Base-by-base conservation (phyloP, 106 monocot genomes). In the Dioscorea dumetorum region DNA sequence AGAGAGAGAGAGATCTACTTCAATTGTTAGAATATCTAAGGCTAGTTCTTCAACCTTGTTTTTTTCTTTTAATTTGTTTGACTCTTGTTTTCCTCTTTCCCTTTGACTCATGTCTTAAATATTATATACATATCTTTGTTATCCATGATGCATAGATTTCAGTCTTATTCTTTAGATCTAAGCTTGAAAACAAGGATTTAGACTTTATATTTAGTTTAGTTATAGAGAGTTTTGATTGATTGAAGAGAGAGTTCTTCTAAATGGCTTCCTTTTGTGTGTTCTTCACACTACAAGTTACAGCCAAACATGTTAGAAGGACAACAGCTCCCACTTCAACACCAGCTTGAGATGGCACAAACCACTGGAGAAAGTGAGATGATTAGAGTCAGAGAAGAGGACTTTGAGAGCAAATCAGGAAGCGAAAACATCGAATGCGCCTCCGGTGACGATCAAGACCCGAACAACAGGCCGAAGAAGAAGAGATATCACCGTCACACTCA, bases 401-500 rank as follows among this genome's bases (percentile, higher is more conserved):
- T 86, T 22, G 91, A 95, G 68, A 77, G 76, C 86, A 97, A 90
- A 61, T 97, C 97, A 7, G 78, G 82, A 41, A 90, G 97, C 32
- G 97, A 97, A 41, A 97, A 97, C 69, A 64, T 84, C 12, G 97
- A 92, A 28, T 82, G 82, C 3, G 78, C 74, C 51, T 91, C 92
- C 51, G 91, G 84, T 0, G 92, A 97, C 6, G 97, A 97, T 33
- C 89, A 81, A 60, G 97, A 91, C 51, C 82, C 76, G 3, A 82
- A 76, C 67, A 76, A 82, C 66, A 80, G 79, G 13, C 84, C 86
- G 1, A 70, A 59, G 48, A 97, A 89, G 84, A 97, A 97, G 77
- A 76, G 92, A 4, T 97, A 97, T 63, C 97, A 97, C 73, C 86
- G 97, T 33, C 97, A 97, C 80, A 97, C 92, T 9, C 91, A 86